Percentiles rank a stretch among this genome's conserved stretches.
phyloP scores from a whole-genome alignment of 2,329 filamentous ascomycete genomes.

The Rugonectria rugulosa region DNA sequence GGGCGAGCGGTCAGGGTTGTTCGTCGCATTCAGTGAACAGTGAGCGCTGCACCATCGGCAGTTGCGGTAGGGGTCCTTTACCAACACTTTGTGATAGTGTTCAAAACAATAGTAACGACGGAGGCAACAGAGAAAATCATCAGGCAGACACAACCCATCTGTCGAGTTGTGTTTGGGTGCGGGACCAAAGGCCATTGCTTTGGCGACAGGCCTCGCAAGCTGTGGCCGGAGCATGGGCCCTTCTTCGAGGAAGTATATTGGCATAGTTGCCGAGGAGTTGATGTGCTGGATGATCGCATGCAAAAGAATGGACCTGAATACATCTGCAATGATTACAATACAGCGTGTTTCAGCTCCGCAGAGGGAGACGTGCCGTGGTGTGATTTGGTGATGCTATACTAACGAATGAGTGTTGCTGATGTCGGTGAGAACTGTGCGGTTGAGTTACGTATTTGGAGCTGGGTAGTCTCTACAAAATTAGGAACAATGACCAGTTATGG shows the following conservation, averaged over 20 bases:
- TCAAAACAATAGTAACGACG: conserved; percentile 4
- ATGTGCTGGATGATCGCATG: neutral
- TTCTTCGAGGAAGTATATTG: neutral
- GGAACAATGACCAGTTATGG: too few relatives aligned
- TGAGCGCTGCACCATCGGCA: neutral
- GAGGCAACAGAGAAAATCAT: conserved; percentile 2
- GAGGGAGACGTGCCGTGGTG: neutral
- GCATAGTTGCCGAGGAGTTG: neutral
- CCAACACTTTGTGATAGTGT: neutral
- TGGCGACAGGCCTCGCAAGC: neutral
- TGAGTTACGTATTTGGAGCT: too few relatives aligned
- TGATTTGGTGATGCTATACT: too few relatives aligned
- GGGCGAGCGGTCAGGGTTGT: too few relatives aligned
- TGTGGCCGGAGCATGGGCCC: neutral
- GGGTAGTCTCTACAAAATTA: too few relatives aligned
- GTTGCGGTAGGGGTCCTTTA: neutral
- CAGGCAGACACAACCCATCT: neutral
- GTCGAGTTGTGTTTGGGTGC: neutral
- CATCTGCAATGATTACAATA: neutral
- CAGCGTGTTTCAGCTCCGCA: neutral
- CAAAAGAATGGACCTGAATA: neutral
- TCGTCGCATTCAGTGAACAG: too few relatives aligned
- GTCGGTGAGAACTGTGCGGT: too few relatives aligned
- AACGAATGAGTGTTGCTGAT: neutral
- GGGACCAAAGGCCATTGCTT: neutral